A percentile compares a stretch with the other conserved stretches of the same genome.
Conservation (phyloP, 257 asterid genomes). For the Solanum neorickii region DNA sequence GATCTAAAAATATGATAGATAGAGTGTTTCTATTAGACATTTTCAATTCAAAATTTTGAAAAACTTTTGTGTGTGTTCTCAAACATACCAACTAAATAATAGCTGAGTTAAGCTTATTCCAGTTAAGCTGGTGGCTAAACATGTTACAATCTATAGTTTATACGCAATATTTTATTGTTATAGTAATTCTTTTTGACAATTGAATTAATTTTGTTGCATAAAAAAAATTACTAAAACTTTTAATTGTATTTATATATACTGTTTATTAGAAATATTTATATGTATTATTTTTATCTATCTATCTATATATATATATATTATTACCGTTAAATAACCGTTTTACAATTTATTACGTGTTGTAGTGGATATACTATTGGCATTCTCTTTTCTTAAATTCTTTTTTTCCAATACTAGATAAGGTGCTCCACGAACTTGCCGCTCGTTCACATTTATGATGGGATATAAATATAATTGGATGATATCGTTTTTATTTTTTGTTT, state of each 20-base stretch:
- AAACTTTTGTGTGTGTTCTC: neutral
- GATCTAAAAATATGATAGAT: neutral
- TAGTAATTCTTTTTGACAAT: neutral
- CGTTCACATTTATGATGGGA: neutral
- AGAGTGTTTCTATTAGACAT: neutral
- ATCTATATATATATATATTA: no score
- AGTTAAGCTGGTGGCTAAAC: neutral
- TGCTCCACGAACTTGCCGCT: neutral
- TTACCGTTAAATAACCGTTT: no score
- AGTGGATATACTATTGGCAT: neutral
- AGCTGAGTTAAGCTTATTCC: neutral
- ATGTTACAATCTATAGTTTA: neutral
- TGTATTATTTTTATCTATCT: no score
- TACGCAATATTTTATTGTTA: neutral
- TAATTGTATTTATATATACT: no score
- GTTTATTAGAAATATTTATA: no score
- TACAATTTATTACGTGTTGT: no score
- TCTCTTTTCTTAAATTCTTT: neutral
- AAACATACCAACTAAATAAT: neutral
- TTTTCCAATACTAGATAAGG: neutral
- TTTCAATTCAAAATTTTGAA: neutral
- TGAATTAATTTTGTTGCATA: neutral
- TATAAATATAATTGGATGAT: neutral
- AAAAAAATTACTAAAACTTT: no score
- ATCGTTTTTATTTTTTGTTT: neutral